A percentile compares a stretch with the other conserved stretches of the same genome.
These are phyloP conservation scores for Fistulinella cinereoalba DNA, from an alignment of 1,284 basidiomycete species.

Conservation along the genomic window DNA sequence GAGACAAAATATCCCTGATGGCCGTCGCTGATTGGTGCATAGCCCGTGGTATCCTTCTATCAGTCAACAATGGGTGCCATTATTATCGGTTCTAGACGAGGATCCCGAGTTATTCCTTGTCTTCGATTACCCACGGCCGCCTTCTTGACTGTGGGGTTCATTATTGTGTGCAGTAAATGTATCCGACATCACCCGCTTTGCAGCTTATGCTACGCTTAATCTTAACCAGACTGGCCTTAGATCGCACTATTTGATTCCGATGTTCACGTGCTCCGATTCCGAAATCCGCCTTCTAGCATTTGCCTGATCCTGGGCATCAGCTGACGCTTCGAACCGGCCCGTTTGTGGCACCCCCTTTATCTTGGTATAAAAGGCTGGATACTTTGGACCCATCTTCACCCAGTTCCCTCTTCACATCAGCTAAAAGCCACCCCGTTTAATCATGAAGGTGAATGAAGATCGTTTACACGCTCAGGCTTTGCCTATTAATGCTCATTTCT, in stretches of 20 bases:
- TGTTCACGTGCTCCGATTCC: conserved; percentile 7
- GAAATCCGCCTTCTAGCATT: background rate
- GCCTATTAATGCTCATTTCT: conserved; percentile 1
- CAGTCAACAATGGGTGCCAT: conserved; percentile 2
- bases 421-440: conserved; percentile 1
- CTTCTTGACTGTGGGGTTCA: background rate
- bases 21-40: conserved; percentile 1
- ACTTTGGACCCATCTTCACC: background rate
- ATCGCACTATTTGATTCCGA: too few relatives aligned
- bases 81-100: background rate
- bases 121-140: conserved; percentile 4
- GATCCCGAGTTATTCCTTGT: background rate
- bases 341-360: conserved; percentile 1
- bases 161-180: background rate
- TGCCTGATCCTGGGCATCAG: too few relatives aligned
- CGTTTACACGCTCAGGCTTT: background rate
- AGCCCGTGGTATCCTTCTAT: conserved; percentile 1
- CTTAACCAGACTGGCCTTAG: too few relatives aligned
- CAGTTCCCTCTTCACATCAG: background rate
- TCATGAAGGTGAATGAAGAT: conserved; percentile 27
- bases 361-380: conserved; percentile 21
- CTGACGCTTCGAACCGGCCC: conserved; percentile 6
- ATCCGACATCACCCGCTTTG: conserved; percentile 13
- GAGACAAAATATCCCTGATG: conserved; percentile 5
- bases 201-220: too few relatives aligned